A percentile compares a stretch with the other conserved stretches of the same genome.
Conservation (phyloP, 176 grass and related monocot species). For the Lolium perenne region DNA sequence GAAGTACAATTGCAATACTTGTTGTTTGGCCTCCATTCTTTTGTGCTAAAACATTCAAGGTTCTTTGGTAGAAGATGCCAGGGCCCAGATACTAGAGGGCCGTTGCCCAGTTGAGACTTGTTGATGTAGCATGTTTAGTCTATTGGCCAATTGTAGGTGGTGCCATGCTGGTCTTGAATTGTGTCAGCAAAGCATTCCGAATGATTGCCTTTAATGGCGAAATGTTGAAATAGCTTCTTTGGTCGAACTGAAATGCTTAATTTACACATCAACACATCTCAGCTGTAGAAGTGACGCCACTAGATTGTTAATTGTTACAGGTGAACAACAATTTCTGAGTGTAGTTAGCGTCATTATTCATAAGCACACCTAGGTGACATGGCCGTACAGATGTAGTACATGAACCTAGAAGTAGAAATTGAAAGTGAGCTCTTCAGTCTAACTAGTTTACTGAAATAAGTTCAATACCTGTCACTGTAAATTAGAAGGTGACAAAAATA, state of each 20-base stretch:
- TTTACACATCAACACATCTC: slow-evolving; percentile 11
- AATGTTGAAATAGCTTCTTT: slow-evolving; percentile 16
- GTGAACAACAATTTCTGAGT: slow-evolving; percentile 13
- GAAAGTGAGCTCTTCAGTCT: slow-evolving; percentile 9
- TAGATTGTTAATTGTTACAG: slow-evolving; percentile 28
- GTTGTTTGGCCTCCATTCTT: slow-evolving; percentile 9
- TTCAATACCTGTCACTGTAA: slow-evolving; percentile 15
- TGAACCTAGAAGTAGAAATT: neutral
- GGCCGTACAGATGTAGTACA: neutral
- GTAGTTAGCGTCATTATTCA: slow-evolving; percentile 9
- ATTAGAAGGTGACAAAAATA: neutral
- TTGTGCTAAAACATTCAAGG: slow-evolving; percentile 11
- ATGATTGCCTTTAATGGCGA: neutral
- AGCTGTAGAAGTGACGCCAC: neutral
- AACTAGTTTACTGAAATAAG: slow-evolving; percentile 25
- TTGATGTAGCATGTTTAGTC: slow-evolving; percentile 9
- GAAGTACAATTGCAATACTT: slow-evolving; percentile 31
- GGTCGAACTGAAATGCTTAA: slow-evolving; percentile 26
- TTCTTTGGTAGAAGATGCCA: neutral
- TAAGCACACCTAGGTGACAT: neutral
- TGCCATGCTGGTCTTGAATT: slow-evolving; percentile 18
- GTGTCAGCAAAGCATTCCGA: neutral
- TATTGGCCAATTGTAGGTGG: neutral
- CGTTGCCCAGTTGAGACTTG: neutral
- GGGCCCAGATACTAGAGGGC: slow-evolving; percentile 5